Base-by-base conservation (phyloP, 164 flowering plant genomes). In the Saururus chinensis region DNA sequence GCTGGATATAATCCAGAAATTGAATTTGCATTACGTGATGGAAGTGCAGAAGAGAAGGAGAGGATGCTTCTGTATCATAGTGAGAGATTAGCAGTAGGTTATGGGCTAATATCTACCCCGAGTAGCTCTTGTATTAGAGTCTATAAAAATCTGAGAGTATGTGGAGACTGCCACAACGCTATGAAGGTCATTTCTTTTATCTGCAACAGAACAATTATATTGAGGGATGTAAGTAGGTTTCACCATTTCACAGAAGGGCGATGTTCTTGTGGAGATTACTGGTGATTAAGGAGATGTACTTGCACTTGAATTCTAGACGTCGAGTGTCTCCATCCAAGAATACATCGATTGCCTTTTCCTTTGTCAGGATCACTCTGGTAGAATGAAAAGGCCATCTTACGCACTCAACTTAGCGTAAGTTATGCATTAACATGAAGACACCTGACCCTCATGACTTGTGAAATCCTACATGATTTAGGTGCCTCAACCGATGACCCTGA, bases 201-300 rank as follows among this genome's bases (percentile, higher is more conserved):
- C 35, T 6, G 57, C 26, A 59, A 20, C 26, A 60, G 70, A 24
- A 42, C 41, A 41, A 55, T 66, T 21, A n/a, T 55, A n/a, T 35
- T 66, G 54, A 60, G 70, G 19, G 70, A 66, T 61, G 62, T 52
- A 11, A 66, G 62, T 42, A 60, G 64, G 51, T 66, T 66, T 30
- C 70, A 66, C 54, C 70, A 66, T 40, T 60, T 60, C 54, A 54
- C 19, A n/a, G 65, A 22, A 48, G 70, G 70, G 22, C 20, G 9
- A 17, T 67, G 70, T 56, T 67, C 70, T 55, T 67, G 70, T 45
- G 70, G 70, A 60, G 65, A 67, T 61, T 67, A 67, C 52, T 67
- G 70, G 70, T 67, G 60, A 61, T 49, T 21, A 42, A 30, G 37
- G 37, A 30, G 6, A 30, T 30, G 6, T 6, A 30, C 37, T 30